A percentile compares a stretch with the other conserved stretches of the same genome.
Conservation (phyloP, 208 protist genomes). For the Herpetomonas samuelpessoai region DNA sequence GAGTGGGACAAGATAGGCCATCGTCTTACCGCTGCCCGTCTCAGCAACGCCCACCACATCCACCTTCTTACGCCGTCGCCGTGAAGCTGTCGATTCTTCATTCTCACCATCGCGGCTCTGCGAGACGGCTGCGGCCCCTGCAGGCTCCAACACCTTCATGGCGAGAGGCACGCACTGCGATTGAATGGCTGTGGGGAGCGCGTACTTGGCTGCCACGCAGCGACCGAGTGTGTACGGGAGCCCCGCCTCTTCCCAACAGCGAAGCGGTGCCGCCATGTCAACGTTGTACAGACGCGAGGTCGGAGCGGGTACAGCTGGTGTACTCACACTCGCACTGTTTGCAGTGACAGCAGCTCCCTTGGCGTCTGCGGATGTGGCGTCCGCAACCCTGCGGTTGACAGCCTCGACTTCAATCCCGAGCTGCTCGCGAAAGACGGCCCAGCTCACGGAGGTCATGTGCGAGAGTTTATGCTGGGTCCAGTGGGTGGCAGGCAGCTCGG, state of each 20-base stretch:
- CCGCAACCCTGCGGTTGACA: constrained; percentile 16
- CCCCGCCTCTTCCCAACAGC: constrained; percentile 80
- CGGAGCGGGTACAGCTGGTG: background rate
- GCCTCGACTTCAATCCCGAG: constrained; percentile 69
- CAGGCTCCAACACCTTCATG: background rate
- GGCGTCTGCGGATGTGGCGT: background rate
- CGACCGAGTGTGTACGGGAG: constrained; percentile 62
- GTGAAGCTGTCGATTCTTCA: background rate
- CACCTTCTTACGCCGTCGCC: constrained; percentile 15
- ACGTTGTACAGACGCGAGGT: constrained; percentile 2
- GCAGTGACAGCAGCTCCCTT: background rate
- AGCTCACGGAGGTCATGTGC: constrained; percentile 61
- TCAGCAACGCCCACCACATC: constrained; percentile 90
- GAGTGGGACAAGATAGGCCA: constrained; percentile 89
- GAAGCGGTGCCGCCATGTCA: constrained; percentile 36
- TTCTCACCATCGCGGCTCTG: background rate
- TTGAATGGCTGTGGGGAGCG: constrained; percentile 76
- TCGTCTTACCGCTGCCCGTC: constrained; percentile 95
- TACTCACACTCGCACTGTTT: background rate
- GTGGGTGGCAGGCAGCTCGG: constrained; percentile 17
- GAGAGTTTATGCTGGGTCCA: constrained; percentile 53
- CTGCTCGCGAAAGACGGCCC: constrained; percentile 68
- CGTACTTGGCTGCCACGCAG: constrained; percentile 36
- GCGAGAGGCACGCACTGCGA: constrained; percentile 72
- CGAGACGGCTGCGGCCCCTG: background rate